A percentile compares a stretch with the other conserved stretches of the same genome.
These are phyloP conservation scores for Tuber brumale DNA, from an alignment of 495 filamentous ascomycete genomes.

Conservation along the genomic window DNA sequence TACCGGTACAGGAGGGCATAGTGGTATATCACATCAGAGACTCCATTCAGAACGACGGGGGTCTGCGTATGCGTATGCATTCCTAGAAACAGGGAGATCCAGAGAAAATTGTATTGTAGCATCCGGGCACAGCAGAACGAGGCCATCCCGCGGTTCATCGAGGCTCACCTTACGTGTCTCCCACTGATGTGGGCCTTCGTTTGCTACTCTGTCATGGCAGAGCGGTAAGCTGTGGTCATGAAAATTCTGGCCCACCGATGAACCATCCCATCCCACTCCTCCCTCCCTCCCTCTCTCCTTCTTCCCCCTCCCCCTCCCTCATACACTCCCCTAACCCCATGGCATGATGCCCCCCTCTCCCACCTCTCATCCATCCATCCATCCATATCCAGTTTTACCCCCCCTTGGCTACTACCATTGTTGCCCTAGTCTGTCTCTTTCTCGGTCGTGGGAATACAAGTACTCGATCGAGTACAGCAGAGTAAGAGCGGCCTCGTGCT, in stretches of 20 bases:
- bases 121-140: neutral
- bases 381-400: neutral
- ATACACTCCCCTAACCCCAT: neutral
- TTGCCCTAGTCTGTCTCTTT: neutral
- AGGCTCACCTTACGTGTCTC: neutral
- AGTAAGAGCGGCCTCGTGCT: neutral
- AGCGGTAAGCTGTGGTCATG: neutral
- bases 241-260: neutral
- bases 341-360: neutral
- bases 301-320: neutral
- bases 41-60: neutral
- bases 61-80: neutral
- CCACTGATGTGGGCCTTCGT: neutral
- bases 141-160: neutral
- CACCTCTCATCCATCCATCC: neutral
- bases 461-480: neutral
- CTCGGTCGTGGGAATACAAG: neutral
- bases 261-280: neutral
- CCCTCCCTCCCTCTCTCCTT: neutral
- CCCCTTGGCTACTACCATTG: neutral
- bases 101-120: neutral
- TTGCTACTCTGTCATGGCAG: neutral
- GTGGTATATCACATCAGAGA: neutral
- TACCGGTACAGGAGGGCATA: neutral
- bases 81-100: neutral